Evolutionary conservation across 768 basidiomycete species (phyloP).

Genomic region (Candolleomyces eurysporus): DNA sequence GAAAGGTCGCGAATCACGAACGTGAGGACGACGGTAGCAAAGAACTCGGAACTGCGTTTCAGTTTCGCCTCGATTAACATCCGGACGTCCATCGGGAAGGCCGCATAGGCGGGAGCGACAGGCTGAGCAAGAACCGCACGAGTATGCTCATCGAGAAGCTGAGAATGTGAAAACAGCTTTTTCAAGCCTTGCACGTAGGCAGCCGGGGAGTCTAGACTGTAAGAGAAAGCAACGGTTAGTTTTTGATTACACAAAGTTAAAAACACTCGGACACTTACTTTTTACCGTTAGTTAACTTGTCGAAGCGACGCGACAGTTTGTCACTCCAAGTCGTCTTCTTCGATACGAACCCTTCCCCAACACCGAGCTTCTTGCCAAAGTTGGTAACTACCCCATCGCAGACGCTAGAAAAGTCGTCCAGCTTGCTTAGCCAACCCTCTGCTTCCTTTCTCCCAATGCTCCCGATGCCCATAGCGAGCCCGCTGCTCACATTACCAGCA

Average conservation of each 20-base stretch:
- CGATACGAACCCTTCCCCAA: conserved; percentile 82
- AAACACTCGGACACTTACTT: conserved; percentile 50
- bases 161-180: conserved; percentile 68
- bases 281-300: conserved; percentile 86
- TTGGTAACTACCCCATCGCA: conserved; percentile 79
- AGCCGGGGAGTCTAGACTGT: conserved; percentile 84
- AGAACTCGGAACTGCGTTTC: conserved; percentile 86
- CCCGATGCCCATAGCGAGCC: conserved; percentile 71
- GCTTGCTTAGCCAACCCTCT: conserved; percentile 70
- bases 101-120: conserved; percentile 67
- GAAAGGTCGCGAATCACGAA: conserved; percentile 89
- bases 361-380: conserved; percentile 85
- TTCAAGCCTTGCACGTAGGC: conserved; percentile 77
- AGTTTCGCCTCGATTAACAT: conserved; percentile 68
- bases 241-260: conserved; percentile 3
- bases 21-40: conserved; percentile 82
- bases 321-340: conserved; percentile 82
- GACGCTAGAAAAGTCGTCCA: conserved; percentile 77
- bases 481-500: conserved; percentile 74
- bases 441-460: conserved; percentile 76
- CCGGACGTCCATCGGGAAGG: conserved; percentile 65
- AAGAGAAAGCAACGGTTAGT: conserved; percentile 16
- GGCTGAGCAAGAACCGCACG: conserved; percentile 67
- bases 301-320: conserved; percentile 70
- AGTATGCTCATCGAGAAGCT: conserved; percentile 86